Evolutionary conservation across 129 eudicot genomes (phyloP).

Genomic region (Flaveria bidentis): DNA sequence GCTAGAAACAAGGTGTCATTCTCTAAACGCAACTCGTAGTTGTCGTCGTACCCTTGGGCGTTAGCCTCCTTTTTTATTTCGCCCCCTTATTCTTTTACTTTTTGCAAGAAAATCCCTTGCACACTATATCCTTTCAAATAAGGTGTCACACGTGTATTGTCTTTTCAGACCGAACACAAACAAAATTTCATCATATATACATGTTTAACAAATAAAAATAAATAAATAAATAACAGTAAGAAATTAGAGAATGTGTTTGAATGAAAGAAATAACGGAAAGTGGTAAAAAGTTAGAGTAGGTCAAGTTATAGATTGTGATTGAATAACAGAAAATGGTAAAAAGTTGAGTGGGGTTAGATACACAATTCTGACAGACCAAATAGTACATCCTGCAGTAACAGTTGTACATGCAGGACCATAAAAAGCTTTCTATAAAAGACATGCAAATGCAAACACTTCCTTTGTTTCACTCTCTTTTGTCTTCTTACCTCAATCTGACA

Average conservation of each 20-base stretch:
- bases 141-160: not conserved
- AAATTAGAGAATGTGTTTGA: not conserved
- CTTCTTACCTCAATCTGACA: constrained; percentile 43
- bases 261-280: constrained; percentile 26
- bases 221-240: not conserved
- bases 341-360: constrained; percentile 33
- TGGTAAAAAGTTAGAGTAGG: constrained; percentile 12
- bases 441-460: constrained; percentile 48
- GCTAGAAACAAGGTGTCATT: no score
- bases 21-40: no score
- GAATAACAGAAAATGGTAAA: constrained; percentile 28
- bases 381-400: constrained; percentile 40
- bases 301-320: constrained; percentile 17
- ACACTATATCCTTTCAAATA: no score
- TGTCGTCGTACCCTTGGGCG: no score
- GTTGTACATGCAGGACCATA: constrained; percentile 37
- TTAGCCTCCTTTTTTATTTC: no score
- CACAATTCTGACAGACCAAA: constrained; percentile 27
- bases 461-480: constrained; percentile 49
- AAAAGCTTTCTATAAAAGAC: constrained; percentile 41
- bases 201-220: not conserved
- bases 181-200: not conserved
- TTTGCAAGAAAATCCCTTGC: no score
- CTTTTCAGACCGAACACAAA: not conserved
- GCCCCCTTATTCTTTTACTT: no score